Evolutionary conservation across 352 stramenopile species (phyloP), one percentile per base, ranked within the genome.

Genomic region (Saprolegnia parasitica): DNA sequence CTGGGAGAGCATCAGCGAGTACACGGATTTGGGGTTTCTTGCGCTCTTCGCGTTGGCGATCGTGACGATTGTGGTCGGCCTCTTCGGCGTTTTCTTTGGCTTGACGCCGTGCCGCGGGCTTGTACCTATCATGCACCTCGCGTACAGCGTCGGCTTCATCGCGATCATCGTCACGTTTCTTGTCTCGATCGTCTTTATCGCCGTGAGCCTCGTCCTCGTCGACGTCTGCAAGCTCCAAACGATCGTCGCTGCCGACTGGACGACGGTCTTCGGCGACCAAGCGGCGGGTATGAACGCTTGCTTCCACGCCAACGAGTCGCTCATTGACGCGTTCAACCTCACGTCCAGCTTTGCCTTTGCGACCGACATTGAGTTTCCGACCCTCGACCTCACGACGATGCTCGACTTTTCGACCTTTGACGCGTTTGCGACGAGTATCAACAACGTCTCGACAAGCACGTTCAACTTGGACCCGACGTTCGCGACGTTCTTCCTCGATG

Each of bases 81-180:
- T 89, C n/a, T 65, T 91, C 18, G 83, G 83, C 5, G 73, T 91
- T 21, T 73, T 91, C 39, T 87, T 89, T 32, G 83, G 81, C 0
- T 71, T 88, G 35, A 91, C 81, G 24, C 78, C 80, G 0, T 65
- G 85, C 35, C 87, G 88, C 56, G 73, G 75, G 26, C 62, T 91
- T 10, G 81, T 80, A 46, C 84, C 87, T 66, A 77, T 91, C 72
- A 88, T 91, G 72, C 81, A 91, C 72, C 72, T 91, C 65, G 81
- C 81, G 18, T 91, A 88, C 71, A 76, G 88, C 56, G 68, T 91
- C 29, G 83, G 81, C 9, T 89, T 89, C 62, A 76, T 91, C 54
- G 78, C 76, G 32, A 75, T 91, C 24, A 75, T 89, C 56, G 50
- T 91, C 20, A 84, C 77, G 8, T 89, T 89, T 65, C 67, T 91